Evolutionary conservation across 2,329 filamentous ascomycete genomes (phyloP), one percentile per base, ranked within the genome.

Genomic region (Fusarium illudens): DNA sequence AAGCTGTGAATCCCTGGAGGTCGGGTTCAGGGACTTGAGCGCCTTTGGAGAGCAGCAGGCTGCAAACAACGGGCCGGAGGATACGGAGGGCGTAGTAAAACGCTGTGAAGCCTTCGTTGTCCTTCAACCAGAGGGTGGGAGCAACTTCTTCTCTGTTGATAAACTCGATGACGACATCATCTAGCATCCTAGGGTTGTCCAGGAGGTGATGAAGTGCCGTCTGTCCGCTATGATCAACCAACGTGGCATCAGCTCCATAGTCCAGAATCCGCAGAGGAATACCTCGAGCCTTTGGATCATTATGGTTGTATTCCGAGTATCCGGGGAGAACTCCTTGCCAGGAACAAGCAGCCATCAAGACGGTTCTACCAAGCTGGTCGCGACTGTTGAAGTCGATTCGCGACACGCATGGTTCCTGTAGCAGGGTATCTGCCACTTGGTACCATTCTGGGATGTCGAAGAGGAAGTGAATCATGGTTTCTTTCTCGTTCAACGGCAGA

Each of bases 141-240:
- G 51, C 20, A 2, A 72, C 60, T 25, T 69, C 64, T 12, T 36
- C 4, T 10, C 61, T 61, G 15, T 64, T 34, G 25, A 71, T 58
- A 10, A 73, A 73, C 1, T 70, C n/a, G 2, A 65, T 1, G 1
- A 69, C 19, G 9, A 67, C 30, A 1, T 50, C 49, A 7, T 69
- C 58, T 2, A 68, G 56, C 2, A 65, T 32, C 1, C 11, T 19
- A 15, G 32, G n/a, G 39, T 73, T 73, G 7, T 63, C n/a, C 25
- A 72, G 12, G 7, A 73, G 8, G 19, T 72, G 59, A 33, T 73
- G 67, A 3, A 73, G 50, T 3, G 71, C 71, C 8, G 71, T 69
- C 29, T 61, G 67, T 3, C 71, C 71, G 4, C 34, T 22, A 2
- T 60, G 4, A 7, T 73, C 71, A 27, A 44, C 25, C 8, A 71